Evolutionary conservation across 2,329 filamentous ascomycete genomes (phyloP), one percentile per base, ranked within the genome.

Genomic region (Microascus cirrosus): DNA sequence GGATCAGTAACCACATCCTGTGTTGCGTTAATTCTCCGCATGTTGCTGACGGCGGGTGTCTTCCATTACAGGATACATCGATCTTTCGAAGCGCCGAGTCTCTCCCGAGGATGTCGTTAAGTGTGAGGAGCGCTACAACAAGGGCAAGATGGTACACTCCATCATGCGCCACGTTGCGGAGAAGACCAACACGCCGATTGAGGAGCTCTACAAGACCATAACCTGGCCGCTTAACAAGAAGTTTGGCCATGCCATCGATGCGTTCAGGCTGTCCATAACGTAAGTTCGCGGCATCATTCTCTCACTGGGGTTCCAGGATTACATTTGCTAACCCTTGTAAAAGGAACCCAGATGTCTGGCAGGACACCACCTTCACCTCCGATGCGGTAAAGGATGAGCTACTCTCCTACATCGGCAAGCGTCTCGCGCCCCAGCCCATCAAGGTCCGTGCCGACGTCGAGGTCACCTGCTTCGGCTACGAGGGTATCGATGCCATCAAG

Each of bases 121-220:
- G 78, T 99, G 95, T 72, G 94, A 99, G 73, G 94, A 99, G 79
- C 85, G 94, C 66, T 99, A 96, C 82, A 99, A 99, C 84, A 99
- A 99, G 86, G 90, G 90, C 79, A 99, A 99, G 81, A 95, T 96
- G 80, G 94, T 97, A 48, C 94, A 99, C 76, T 95, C 90, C 58
- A 96, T 99, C 74, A 93, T 99, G 89, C 87, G 93, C 72, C 94
- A 99, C 73, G 94, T 99, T 62, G 93, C 94, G 64, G 92, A 99
- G 78, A 96, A 96, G 82, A 95, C 91, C 51, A 85, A 89, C 70
- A 89, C 85, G 34, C 92, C 93, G n/a, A 95, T 99, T 69, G 90
- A 97, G 79, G 82, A 85, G 56, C 83, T 99, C 59, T 99, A 99
- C 76, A 87, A 96, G 80, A 85, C 80, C 65, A 96, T 99, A 70